Evolutionary conservation across 352 stramenopile genomes (phyloP).

Genomic region (Paralagenidium karlingii): DNA sequence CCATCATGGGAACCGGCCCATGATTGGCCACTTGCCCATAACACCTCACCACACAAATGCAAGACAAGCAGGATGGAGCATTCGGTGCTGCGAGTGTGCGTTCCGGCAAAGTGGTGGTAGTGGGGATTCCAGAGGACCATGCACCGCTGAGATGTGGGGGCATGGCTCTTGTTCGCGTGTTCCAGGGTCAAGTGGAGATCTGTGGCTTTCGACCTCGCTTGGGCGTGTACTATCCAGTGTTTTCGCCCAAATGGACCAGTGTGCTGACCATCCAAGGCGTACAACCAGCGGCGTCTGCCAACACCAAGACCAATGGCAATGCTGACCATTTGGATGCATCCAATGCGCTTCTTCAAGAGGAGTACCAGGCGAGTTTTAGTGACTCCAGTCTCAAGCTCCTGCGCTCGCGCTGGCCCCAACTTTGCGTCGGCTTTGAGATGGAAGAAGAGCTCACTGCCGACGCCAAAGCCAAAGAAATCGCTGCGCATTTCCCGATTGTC

Average conservation of each 20-base stretch:
- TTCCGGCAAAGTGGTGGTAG: constrained; percentile 46
- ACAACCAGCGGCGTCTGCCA: constrained; percentile 12
- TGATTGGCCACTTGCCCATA: no score
- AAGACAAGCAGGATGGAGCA: no score
- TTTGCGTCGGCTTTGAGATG: constrained; percentile 14
- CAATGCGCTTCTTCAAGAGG: constrained; percentile 13
- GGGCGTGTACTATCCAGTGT: constrained; percentile 65
- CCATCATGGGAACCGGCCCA: no score
- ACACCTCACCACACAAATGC: no score
- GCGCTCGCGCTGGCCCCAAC: constrained; percentile 20
- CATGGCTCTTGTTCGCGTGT: constrained; percentile 64
- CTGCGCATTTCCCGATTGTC: constrained; percentile 47
- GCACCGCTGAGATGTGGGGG: constrained; percentile 48
- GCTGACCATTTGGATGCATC: constrained; percentile 4
- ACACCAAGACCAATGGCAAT: constrained; percentile 4
- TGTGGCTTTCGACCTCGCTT: constrained; percentile 52
- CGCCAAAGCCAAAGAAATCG: constrained; percentile 43
- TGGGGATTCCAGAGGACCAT: constrained; percentile 37
- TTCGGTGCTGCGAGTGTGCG: constrained; percentile 25
- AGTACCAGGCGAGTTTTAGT: constrained; percentile 42
- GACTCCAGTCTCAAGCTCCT: constrained; percentile 28
- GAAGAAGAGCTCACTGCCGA: constrained; percentile 68
- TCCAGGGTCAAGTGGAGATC: constrained; percentile 62
- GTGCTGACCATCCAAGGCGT: constrained; percentile 42
- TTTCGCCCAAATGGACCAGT: constrained; percentile 75